These are phyloP conservation scores for Trametes sanguinea DNA, from an alignment of 768 basidiomycete species.

Conservation along the genomic window DNA sequence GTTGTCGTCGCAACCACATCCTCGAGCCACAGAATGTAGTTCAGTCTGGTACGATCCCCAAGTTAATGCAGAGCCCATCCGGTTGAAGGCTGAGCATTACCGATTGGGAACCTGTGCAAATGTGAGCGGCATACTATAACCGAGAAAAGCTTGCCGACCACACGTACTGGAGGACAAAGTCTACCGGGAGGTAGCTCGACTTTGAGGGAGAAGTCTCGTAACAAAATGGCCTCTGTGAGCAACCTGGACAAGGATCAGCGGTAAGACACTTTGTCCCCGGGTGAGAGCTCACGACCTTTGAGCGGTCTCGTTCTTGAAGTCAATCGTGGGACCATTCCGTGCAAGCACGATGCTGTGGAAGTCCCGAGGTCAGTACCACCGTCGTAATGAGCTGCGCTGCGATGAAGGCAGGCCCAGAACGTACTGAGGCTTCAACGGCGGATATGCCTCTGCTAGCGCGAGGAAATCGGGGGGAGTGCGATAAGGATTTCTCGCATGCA, in stretches of 20 bases:
- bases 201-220: slow-evolving; percentile 68
- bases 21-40: slow-evolving; percentile 87
- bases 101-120: slow-evolving; percentile 66
- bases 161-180: slow-evolving; percentile 82
- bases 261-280: background rate
- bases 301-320: slow-evolving; percentile 73
- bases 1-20: slow-evolving; percentile 53
- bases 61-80: background rate
- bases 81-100: slow-evolving; percentile 34
- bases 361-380: background rate
- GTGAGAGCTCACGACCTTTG: slow-evolving; percentile 52
- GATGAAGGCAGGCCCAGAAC: slow-evolving; percentile 23
- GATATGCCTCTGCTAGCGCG: slow-evolving; percentile 56
- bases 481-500: slow-evolving; percentile 57
- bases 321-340: slow-evolving; percentile 47
- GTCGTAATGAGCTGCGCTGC: background rate
- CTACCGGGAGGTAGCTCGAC: slow-evolving; percentile 67
- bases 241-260: slow-evolving; percentile 45
- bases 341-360: slow-evolving; percentile 29
- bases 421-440: slow-evolving; percentile 57
- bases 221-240: slow-evolving; percentile 77
- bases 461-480: slow-evolving; percentile 55
- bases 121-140: background rate
- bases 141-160: background rate
- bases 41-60: slow-evolving; percentile 51